Conservation (phyloP, 331 rosid genomes). For the Acacia concinna region DNA sequence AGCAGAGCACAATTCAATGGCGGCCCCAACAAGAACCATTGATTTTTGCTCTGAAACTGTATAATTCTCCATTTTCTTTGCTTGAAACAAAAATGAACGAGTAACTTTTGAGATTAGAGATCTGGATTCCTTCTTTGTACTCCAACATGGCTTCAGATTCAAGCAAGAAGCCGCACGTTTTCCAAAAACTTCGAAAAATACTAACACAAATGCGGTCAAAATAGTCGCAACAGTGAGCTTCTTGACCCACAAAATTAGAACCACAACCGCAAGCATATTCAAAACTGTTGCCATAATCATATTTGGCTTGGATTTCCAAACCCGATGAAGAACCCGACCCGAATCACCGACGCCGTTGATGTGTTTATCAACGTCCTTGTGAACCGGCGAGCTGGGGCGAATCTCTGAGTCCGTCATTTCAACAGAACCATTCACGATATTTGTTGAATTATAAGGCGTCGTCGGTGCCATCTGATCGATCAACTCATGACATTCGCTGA, state of each 20-base stretch:
- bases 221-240: slow-evolving; percentile 60
- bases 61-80: background rate
- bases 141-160: slow-evolving; percentile 24
- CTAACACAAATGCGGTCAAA: slow-evolving; percentile 61
- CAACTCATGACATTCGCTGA: background rate
- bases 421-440: background rate
- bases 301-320: background rate
- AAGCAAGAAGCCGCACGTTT: slow-evolving; percentile 32
- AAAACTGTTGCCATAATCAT: slow-evolving; percentile 3
- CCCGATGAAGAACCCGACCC: slow-evolving; percentile 10
- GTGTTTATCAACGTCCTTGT: background rate
- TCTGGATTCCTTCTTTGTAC: slow-evolving; percentile 1
- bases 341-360: background rate
- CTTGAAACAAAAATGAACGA: background rate
- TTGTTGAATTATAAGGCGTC: background rate
- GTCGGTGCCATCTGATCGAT: slow-evolving; percentile 30
- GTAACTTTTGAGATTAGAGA: slow-evolving; percentile 21
- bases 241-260: slow-evolving; percentile 45
- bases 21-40: background rate
- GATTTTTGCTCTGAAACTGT: background rate
- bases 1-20: slow-evolving; percentile 24
- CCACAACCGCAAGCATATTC: slow-evolving; percentile 43
- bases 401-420: background rate
- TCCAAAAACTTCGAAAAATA: slow-evolving; percentile 53
- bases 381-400: background rate